These are phyloP conservation scores for Dioscorea alata DNA, from an alignment of 106 monocot genomes.

Conservation along the genomic window DNA sequence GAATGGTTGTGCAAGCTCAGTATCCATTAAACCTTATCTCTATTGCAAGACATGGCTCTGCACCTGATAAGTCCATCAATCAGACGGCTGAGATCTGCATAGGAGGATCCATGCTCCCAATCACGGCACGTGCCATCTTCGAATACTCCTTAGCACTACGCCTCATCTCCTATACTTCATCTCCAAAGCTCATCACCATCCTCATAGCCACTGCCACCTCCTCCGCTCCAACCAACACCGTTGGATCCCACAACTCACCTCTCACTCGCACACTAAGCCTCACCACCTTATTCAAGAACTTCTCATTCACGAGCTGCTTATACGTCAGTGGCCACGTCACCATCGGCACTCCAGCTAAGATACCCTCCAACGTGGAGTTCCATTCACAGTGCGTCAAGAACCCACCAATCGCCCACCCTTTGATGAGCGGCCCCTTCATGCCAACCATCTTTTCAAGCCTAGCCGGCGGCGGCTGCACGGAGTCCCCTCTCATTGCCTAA, in stretches of 20 bases:
- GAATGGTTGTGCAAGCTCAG: too few species aligned
- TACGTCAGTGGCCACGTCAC: neutral
- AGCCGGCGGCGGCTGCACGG: neutral
- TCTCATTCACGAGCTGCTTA: constrained; percentile 1
- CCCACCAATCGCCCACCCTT: neutral
- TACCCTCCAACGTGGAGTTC: constrained; percentile 7
- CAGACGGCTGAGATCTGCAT: neutral
- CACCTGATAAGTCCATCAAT: neutral
- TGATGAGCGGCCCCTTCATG: neutral
- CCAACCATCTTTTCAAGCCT: neutral
- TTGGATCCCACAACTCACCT: neutral
- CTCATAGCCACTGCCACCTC: neutral
- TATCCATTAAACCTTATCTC: too few species aligned
- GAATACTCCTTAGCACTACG: neutral
- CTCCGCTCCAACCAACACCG: neutral
- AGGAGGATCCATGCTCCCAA: neutral
- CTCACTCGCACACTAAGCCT: neutral
- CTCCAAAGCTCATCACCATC: neutral
- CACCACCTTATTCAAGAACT: neutral
- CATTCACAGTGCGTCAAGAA: constrained; percentile 25
- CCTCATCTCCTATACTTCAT: neutral
- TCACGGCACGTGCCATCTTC: neutral
- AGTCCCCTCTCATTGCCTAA: neutral
- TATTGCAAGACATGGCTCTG: neutral
- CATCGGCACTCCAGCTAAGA: constrained; percentile 5